Evolutionary conservation across 495 filamentous ascomycete genomes (phyloP).

Genomic region (Daldinia bambusicola): DNA sequence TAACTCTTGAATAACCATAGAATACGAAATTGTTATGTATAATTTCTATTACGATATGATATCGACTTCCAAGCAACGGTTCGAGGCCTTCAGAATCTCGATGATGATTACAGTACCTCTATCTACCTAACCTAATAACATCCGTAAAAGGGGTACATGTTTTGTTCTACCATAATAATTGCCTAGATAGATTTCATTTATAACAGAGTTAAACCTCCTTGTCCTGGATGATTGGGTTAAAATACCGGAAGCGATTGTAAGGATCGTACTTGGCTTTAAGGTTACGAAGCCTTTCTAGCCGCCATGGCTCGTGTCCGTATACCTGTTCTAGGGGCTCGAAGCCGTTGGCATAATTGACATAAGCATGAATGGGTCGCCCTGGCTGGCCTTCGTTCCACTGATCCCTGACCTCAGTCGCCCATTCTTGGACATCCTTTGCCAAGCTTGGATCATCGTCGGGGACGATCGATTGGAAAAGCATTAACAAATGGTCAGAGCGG

Average conservation of each 20-base stretch:
- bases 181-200: neutral
- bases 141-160: neutral
- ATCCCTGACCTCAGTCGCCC: neutral
- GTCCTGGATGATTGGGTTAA: neutral
- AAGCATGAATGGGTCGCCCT: neutral
- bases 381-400: neutral
- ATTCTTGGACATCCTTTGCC: neutral
- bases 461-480: neutral
- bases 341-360: conserved; percentile 1
- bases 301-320: neutral
- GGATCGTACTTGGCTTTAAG: neutral
- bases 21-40: too few relatives aligned
- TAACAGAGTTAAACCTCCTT: neutral
- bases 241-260: neutral
- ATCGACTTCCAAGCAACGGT: too few relatives aligned
- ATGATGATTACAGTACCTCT: neutral
- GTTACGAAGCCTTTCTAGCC: neutral
- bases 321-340: neutral
- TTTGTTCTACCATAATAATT: neutral
- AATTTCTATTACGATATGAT: too few relatives aligned
- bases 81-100: neutral
- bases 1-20: too few relatives aligned
- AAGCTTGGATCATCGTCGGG: neutral
- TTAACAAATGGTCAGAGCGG: neutral
- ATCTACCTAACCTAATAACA: too few relatives aligned